Evolutionary conservation across 805 yeast species (phyloP), one percentile per base, ranked within the genome.

Genomic region (Metschnikowia proteae): DNA sequence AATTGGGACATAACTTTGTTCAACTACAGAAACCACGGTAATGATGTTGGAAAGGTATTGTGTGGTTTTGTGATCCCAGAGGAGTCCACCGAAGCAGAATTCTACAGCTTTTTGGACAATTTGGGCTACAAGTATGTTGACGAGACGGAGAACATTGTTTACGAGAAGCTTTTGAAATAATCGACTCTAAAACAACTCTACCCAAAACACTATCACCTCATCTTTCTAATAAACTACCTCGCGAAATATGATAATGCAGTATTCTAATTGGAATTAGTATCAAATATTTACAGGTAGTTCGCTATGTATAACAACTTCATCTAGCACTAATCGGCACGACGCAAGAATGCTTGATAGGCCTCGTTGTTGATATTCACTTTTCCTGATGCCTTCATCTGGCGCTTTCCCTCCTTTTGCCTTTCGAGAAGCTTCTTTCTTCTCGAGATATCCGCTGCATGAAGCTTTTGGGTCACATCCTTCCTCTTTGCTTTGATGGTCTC

Each of bases 21-120:
- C 83, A 97, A 94, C 67, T 94, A 94, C 70, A 83, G 99, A 75
- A 90, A 94, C 71, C 96, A 90, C 59, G 99, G 99, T 35, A 84
- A 92, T 45, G 99, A 94, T 63, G 79, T 94, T 40, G 98, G 96
- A 40, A 89, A 89, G 66, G 88, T 94, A 1, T 75, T 94, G 52
- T 92, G 96, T 38, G 99, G 96, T 36, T 78, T 95, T 49, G 83
- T 83, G 44, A 89, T 91, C 26, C 97, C 98, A 3, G 79, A 80
- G 36, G 68, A 64, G 10, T 76, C 81, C 29, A 86, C 83, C 46
- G 77, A 79, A 46, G 78, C 67, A 27, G 83, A 81, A 22, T 84
- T 92, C 63, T 81, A 83, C 56, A 68, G 71, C 25, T 88, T 89
- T 65, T 74, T 94, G 65, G 72, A 78, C 31, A 78, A 79, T 37